Conservation (phyloP, 164 flowering plant genomes). For the Santalum album region DNA sequence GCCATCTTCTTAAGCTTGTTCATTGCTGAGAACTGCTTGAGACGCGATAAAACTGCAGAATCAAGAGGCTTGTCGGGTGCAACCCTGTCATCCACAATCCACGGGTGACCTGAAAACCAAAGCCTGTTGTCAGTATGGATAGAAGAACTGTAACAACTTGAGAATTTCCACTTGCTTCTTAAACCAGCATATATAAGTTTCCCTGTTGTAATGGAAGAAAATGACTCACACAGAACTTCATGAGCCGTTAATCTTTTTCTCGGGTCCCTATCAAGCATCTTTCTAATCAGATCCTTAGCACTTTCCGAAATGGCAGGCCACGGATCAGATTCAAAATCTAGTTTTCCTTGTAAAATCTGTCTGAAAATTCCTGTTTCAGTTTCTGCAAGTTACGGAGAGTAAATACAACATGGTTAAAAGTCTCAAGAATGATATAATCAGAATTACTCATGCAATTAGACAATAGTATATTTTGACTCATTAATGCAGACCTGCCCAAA, state of each 20-base stretch:
- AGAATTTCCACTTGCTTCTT: neutral
- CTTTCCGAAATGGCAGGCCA: slow-evolving; percentile 88
- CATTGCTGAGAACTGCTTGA: slow-evolving; percentile 83
- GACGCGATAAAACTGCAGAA: slow-evolving; percentile 74
- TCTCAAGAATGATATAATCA: neutral
- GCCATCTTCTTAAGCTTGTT: slow-evolving; percentile 92
- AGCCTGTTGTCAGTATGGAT: slow-evolving; percentile 6
- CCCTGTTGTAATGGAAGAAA: slow-evolving; percentile 1
- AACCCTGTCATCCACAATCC: slow-evolving; percentile 80
- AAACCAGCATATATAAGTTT: neutral
- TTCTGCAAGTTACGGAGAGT: slow-evolving; percentile 23
- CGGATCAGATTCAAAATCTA: slow-evolving; percentile 78
- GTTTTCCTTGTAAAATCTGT: slow-evolving; percentile 67
- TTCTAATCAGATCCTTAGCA: slow-evolving; percentile 68
- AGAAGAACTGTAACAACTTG: too few relatives aligned
- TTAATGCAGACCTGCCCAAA: slow-evolving; percentile 57
- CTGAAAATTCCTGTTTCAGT: slow-evolving; percentile 81
- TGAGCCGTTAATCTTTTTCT: slow-evolving; percentile 62
- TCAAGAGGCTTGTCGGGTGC: slow-evolving; percentile 83
- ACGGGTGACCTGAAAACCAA: slow-evolving; percentile 61
- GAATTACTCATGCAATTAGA: neutral
- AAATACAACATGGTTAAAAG: neutral
- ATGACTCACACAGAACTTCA: slow-evolving; percentile 73
- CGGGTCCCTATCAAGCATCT: slow-evolving; percentile 79
- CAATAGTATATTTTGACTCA: neutral